Base-by-base conservation (phyloP, 2,329 filamentous ascomycete species). In the Helotiales sp. region DNA sequence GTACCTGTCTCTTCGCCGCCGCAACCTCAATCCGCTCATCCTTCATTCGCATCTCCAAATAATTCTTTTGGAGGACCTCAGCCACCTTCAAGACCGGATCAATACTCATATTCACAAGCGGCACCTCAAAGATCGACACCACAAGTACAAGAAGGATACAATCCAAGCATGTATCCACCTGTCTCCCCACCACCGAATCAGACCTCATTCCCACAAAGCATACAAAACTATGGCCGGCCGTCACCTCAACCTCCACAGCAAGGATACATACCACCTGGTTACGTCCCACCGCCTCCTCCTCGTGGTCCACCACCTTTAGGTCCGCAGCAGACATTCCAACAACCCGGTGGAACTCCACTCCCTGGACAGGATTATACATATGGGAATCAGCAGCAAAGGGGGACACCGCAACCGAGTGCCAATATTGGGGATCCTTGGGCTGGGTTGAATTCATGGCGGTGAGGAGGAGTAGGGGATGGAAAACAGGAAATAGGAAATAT, bases 161-260 rank as follows among this genome's bases (percentile, higher is more conserved):
- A 62, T 64, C 78, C 53, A 71, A 71, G 42, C 70, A 75, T 63
- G 27, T 70, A 70, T 58, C 64, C 62, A 54, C 64, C 80, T 0
- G 74, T 77, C n/a, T 87, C 84, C 10, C 84, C 85, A n/a, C 81
- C 88, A 0, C 81, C 88, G 2, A 83, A 81, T 34, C 86, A 89
- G 69, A 64, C 66, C 13, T 62, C 66, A 33, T 71, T 73, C 38
- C 49, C 63, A 10, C 70, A 69, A 36, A 69, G 60, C 51, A 62
- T 64, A 50, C 64, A 66, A 33, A 60, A 38, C 36, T 65, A 66
- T 38, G 46, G 67, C 2, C 70, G 68, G 47, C 63, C 58, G 27
- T 71, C 72, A 47, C 61, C 61, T 40, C 59, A 69, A n/a, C 68
- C 66, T 47, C 61, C 67, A 19, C 75, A 75, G 29, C 71, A 75